phyloP scores from a whole-genome alignment of 2,329 filamentous ascomycete genomes.

The Magnaporthales sp. region DNA sequence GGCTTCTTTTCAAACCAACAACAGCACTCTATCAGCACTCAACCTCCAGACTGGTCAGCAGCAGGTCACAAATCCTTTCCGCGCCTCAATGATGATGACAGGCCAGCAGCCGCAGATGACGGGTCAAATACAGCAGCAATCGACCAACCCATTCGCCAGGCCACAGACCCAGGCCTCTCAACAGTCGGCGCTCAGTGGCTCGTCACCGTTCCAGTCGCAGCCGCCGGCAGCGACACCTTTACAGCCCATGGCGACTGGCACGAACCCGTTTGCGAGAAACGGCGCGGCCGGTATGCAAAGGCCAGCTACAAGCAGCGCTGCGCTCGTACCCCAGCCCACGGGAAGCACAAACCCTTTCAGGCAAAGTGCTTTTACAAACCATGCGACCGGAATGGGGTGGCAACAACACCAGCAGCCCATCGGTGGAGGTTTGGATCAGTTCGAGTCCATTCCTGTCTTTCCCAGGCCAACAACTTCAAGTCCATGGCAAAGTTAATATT shows the following conservation, averaged over 20 bases:
- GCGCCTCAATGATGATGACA: slow-evolving; percentile 73
- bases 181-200: slow-evolving; percentile 19
- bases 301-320: slow-evolving; percentile 34
- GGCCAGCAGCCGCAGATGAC: slow-evolving; percentile 40
- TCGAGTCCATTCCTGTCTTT: slow-evolving; percentile 77
- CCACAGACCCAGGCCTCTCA: slow-evolving; percentile 33
- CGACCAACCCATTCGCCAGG: slow-evolving; percentile 84
- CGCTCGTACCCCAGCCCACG: slow-evolving; percentile 66
- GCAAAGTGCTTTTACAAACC: slow-evolving; percentile 83
- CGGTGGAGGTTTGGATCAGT: slow-evolving; percentile 69
- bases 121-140: slow-evolving; percentile 36
- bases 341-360: slow-evolving; percentile 93
- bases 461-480: slow-evolving; percentile 50
- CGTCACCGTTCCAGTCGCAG: slow-evolving; percentile 32
- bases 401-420: slow-evolving; percentile 71
- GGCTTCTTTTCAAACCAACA: slow-evolving; percentile 39
- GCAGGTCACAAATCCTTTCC: slow-evolving; percentile 83
- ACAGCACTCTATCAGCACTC: slow-evolving; percentile 24
- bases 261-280: slow-evolving; percentile 49
- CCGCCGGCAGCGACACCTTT: slow-evolving; percentile 29
- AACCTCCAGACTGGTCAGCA: slow-evolving; percentile 36
- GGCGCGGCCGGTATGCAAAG: slow-evolving; percentile 26
- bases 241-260: slow-evolving; percentile 43
- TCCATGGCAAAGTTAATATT: slow-evolving; percentile 4
- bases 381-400: slow-evolving; percentile 82